Evolutionary conservation across 2,329 filamentous ascomycete genomes (phyloP), one percentile per base, ranked within the genome.

Genomic region (Venturia asperata): DNA sequence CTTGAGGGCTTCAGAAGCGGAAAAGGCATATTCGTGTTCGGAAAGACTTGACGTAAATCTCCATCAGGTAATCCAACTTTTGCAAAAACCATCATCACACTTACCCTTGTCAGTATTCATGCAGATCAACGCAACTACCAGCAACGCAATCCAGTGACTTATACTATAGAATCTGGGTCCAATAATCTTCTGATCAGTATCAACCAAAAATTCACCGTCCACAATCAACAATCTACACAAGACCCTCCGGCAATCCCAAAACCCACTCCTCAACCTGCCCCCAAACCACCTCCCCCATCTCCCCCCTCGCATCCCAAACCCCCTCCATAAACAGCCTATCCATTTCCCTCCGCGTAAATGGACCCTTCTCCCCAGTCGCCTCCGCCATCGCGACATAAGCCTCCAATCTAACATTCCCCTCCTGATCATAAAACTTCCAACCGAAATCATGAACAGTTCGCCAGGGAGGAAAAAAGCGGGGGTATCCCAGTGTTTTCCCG

Each of bases 21-120:
- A 13, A 99, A 99, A 80, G 89, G 92, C 0, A 84, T 99, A 3
- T 94, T 97, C 75, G 84, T 93, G 5, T 97, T 94, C 76, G 83
- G 83, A 30, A 80, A 81, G 67, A 80, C 77, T 43, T 80, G 61
- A 63, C n/a, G 19, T 37, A n/a, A 15, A 37, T 58, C 13, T n/a
- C 27, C 5, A 58, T n/a, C 15, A 58, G 52, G 52, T 37, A 37
- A 34, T 58, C 30, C 15, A 37, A 11, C 2, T 37, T 37, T 19
- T 56, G 30, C 52, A 5, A 56, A 24, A 7, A 5, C 52, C 24
- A 55, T 19, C 49, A 24, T 34, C 34, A 5, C 17, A 34, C 24
- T 34, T 30, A 24, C n/a, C 13, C 15, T 34, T 11, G 17, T 24
- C 49, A 24, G 45, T n/a, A 10, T 47, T 47, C n/a, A 47, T 21